Evolutionary conservation across 768 basidiomycete species (phyloP), one percentile per base, ranked within the genome.

Genomic region (Gelatoporia subvermispora): DNA sequence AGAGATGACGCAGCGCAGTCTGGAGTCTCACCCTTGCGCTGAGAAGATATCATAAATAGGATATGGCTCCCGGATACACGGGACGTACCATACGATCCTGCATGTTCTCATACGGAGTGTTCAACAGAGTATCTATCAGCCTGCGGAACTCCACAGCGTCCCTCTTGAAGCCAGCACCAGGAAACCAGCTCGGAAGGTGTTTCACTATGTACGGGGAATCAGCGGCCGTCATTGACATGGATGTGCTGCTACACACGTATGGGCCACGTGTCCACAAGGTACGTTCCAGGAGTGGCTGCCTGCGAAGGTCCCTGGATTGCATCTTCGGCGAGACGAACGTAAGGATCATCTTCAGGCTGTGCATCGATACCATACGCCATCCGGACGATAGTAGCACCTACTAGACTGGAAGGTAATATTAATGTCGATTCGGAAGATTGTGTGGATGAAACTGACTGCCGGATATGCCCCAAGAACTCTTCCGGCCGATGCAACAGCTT

Each of bases 401-500:
- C 59, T 4, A 54, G 51, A 17, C 67, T 68, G 43, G 15, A 16
- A 10, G n/a, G n/a, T n/a, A n/a, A 17, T 16, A 38, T 5, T 41
- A 20, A 31, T 7, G 28, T 31, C 28, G 13, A 13, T 5, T 16
- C 28, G 3, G 8, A 4, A n/a, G n/a, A n/a, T n/a, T 28, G 41
- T 4, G 10, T 8, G 8, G 8, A 21, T 20, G 10, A 17, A 34
- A n/a, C 68, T 39, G 43, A 73, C 73, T 67, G 64, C 13, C 77
- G 71, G 39, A 78, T 57, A 28, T 76, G 68, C 3, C 64, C 55
- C 0, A 64, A 55, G 4, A 78, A 58, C 16, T 66, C 62, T 2
- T 59, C 56, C 0, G 76, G 72, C 15, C 71, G 64, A 0, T 62
- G 60, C 4, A 71, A 61, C 5, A 76, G 60, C 1, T 69, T 72